Evolutionary conservation across 306 rosid genomes (phyloP).

Genomic region (Urtica urens): DNA sequence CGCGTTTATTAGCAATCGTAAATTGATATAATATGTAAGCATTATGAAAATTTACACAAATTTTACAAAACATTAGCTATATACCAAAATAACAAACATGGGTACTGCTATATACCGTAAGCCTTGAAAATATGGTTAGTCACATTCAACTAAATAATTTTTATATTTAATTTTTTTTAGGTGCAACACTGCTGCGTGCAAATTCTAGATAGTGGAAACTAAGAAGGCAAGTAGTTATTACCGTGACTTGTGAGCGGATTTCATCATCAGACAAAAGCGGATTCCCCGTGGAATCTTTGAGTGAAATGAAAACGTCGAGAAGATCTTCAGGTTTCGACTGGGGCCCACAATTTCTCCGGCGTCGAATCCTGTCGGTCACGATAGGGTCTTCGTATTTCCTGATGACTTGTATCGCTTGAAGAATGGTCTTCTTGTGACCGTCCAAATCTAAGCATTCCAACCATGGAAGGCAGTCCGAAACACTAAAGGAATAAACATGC

Average conservation of each 20-base stretch:
- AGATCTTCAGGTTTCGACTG: slow-evolving; percentile 22
- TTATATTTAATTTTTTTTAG: too few relatives aligned
- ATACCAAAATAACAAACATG: too few relatives aligned
- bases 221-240: too few relatives aligned
- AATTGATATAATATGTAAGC: not conserved
- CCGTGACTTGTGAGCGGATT: slow-evolving; percentile 31
- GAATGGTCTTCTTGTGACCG: slow-evolving; percentile 14
- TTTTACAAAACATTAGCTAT: not conserved
- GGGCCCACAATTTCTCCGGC: slow-evolving; percentile 24
- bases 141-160: too few relatives aligned
- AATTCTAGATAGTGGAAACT: too few relatives aligned
- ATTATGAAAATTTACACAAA: not conserved
- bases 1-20: too few relatives aligned
- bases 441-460: slow-evolving; percentile 25
- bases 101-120: too few relatives aligned
- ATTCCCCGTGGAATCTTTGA: slow-evolving; percentile 13
- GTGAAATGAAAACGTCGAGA: slow-evolving; percentile 30
- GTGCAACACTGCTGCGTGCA: too few relatives aligned
- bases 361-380: slow-evolving; percentile 15
- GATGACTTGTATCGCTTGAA: slow-evolving; percentile 7
- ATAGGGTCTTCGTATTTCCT: slow-evolving; percentile 24
- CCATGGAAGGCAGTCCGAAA: slow-evolving; percentile 31
- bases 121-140: too few relatives aligned
- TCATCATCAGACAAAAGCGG: slow-evolving; percentile 20
- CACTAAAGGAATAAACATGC: slow-evolving; percentile 14